Conservation (phyloP, 768 basidiomycete species). For the Pluteus cervinus region DNA sequence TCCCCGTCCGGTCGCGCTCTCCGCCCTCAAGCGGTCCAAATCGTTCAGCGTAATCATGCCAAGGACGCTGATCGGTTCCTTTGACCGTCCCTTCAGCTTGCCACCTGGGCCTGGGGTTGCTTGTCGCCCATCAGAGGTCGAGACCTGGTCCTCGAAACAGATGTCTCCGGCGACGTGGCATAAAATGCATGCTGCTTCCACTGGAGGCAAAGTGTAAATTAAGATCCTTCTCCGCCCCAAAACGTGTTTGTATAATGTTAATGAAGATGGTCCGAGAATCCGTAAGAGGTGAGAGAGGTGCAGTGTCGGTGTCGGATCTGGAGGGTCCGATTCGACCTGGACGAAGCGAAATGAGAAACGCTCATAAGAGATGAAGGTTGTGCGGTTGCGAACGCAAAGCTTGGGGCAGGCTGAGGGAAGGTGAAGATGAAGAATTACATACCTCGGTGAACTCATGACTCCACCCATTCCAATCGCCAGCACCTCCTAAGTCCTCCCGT, state of each 20-base stretch:
- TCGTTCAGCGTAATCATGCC: conserved; percentile 80
- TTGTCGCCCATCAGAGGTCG: conserved; percentile 10
- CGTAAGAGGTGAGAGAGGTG: conserved; percentile 73
- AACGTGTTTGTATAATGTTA: conserved; percentile 78
- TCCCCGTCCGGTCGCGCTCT: conserved; percentile 55
- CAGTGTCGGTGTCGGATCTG: conserved; percentile 45
- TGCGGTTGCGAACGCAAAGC: no score
- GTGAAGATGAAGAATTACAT: conserved; percentile 13
- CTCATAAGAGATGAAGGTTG: no score
- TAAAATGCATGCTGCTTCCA: conserved; percentile 73
- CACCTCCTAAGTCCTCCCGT: conserved; percentile 45
- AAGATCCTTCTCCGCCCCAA: conserved; percentile 70
- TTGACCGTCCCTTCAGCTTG: conserved; percentile 32
- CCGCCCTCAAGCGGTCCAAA: conserved; percentile 51
- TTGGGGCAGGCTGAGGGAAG: conserved; percentile 1
- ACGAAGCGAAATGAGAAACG: background rate
- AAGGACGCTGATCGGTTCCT: conserved; percentile 57
- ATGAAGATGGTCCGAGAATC: conserved; percentile 70
- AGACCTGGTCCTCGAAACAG: conserved; percentile 37
- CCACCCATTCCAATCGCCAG: conserved; percentile 66
- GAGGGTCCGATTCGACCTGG: conserved; percentile 21
- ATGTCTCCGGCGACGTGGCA: conserved; percentile 62
- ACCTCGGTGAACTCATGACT: conserved; percentile 56
- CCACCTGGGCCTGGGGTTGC: conserved; percentile 4
- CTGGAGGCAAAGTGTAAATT: conserved; percentile 74